Conservation (phyloP, 768 basidiomycete species). For the Leccinellum luteum region DNA sequence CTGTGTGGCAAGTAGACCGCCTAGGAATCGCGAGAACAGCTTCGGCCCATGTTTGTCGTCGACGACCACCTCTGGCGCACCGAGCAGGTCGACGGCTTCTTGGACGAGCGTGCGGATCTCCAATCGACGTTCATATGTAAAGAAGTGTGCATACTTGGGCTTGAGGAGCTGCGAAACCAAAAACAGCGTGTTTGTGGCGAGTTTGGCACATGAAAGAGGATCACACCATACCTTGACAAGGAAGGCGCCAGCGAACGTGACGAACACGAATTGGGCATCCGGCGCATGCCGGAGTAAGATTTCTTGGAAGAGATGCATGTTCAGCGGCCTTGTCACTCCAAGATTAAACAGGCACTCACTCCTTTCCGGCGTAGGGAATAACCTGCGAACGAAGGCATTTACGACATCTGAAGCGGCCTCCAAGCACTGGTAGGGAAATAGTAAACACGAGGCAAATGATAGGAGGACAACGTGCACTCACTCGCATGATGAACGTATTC, state of each 20-base stretch:
- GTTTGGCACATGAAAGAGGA: not conserved
- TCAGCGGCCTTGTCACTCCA: not conserved
- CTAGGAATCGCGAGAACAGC: conserved; percentile 77
- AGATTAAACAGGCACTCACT: conserved; percentile 35
- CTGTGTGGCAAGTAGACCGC: conserved; percentile 63
- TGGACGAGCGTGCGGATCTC: conserved; percentile 66
- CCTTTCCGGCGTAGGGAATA: conserved; percentile 51
- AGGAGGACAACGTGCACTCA: conserved; percentile 34
- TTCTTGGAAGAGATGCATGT: conserved; percentile 32
- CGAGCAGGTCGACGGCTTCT: conserved; percentile 63
- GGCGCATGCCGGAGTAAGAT: conserved; percentile 69
- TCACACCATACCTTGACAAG: conserved; percentile 60
- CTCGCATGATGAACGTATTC: conserved; percentile 63
- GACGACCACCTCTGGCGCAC: conserved; percentile 67
- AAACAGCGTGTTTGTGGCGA: not conserved
- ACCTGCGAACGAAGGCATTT: conserved; percentile 53
- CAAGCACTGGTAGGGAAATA: conserved; percentile 47
- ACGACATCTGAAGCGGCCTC: conserved; percentile 66
- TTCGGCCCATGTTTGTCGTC: conserved; percentile 82
- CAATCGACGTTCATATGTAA: conserved; percentile 54
- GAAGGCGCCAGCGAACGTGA: conserved; percentile 80
- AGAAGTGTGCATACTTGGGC: conserved; percentile 64
- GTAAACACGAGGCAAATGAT: not conserved
- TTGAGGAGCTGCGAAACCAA: conserved; percentile 58
- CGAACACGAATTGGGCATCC: conserved; percentile 76